Evolutionary conservation across 345 rosid genomes (phyloP).

Genomic region (Hibiscus tridactylites): DNA sequence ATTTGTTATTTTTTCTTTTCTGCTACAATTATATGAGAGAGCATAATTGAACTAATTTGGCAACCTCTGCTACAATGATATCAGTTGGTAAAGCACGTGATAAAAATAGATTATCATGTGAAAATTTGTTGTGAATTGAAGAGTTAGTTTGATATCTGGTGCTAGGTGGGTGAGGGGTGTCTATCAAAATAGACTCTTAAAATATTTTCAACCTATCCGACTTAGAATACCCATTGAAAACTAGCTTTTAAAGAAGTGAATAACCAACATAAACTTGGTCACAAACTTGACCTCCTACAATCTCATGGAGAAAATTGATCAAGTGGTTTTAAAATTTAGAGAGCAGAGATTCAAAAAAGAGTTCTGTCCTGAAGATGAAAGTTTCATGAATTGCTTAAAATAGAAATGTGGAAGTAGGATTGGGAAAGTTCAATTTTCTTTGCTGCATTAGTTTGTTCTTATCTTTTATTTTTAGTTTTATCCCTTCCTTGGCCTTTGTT

Average conservation of each 20-base stretch:
- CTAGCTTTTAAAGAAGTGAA: neutral
- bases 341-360: too few relatives aligned
- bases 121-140: neutral
- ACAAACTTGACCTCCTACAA: neutral
- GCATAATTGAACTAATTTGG: neutral
- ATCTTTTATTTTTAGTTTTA: neutral
- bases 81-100: neutral
- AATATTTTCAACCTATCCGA: neutral
- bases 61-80: neutral
- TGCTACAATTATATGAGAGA: neutral
- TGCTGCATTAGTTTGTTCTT: neutral
- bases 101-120: neutral
- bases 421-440: neutral
- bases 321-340: neutral
- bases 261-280: neutral
- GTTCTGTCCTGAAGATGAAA: too few relatives aligned
- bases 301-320: neutral
- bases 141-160: neutral
- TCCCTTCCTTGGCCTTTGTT: neutral
- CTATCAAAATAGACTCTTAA: too few relatives aligned
- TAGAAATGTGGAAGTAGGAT: neutral
- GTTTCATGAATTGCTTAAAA: too few relatives aligned
- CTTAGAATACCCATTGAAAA: neutral
- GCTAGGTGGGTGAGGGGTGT: neutral
- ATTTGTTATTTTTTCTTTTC: neutral